Evolutionary conservation across 1,139 yeast genomes (phyloP).

Genomic region (Suhomyces chickasaworum): DNA sequence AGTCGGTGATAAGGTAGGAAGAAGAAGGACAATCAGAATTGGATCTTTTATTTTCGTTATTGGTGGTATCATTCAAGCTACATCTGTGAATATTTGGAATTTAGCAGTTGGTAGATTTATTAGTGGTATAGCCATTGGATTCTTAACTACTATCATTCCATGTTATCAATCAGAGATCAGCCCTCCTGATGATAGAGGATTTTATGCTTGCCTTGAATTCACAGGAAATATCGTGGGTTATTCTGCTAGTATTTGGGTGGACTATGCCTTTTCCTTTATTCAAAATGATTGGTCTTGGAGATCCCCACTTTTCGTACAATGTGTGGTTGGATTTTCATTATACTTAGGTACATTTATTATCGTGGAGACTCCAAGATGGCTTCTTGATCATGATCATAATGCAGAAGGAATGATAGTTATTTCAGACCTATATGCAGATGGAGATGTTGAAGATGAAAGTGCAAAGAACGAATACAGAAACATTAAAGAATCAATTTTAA

Average conservation of each 20-base stretch:
- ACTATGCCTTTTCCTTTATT: slow-evolving; percentile 72
- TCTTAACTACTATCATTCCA: slow-evolving; percentile 92
- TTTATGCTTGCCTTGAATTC: slow-evolving; percentile 87
- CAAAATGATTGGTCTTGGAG: slow-evolving; percentile 67
- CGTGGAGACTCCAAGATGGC: slow-evolving; percentile 90
- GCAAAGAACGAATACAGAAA: slow-evolving; percentile 33
- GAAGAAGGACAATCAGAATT: slow-evolving; percentile 76
- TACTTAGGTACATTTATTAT: slow-evolving; percentile 74
- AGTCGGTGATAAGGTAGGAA: slow-evolving; percentile 77
- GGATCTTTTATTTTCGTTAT: slow-evolving; percentile 80
- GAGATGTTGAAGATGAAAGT: slow-evolving; percentile 35
- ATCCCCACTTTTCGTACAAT: slow-evolving; percentile 74
- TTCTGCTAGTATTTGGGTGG: slow-evolving; percentile 87
- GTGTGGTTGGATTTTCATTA: slow-evolving; percentile 69
- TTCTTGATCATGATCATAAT: slow-evolving; percentile 84
- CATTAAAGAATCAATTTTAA: slow-evolving; percentile 51
- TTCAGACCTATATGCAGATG: slow-evolving; percentile 49
- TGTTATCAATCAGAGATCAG: slow-evolving; percentile 91
- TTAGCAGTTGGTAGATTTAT: slow-evolving; percentile 76
- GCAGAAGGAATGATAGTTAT: slow-evolving; percentile 70
- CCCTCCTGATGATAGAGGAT: slow-evolving; percentile 87
- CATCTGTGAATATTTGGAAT: slow-evolving; percentile 47
- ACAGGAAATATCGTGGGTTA: slow-evolving; percentile 91
- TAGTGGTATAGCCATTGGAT: slow-evolving; percentile 87
- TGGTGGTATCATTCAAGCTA: slow-evolving; percentile 79